Evolutionary conservation across 768 basidiomycete genomes (phyloP).

Genomic region (Tricholoma flavovirens): DNA sequence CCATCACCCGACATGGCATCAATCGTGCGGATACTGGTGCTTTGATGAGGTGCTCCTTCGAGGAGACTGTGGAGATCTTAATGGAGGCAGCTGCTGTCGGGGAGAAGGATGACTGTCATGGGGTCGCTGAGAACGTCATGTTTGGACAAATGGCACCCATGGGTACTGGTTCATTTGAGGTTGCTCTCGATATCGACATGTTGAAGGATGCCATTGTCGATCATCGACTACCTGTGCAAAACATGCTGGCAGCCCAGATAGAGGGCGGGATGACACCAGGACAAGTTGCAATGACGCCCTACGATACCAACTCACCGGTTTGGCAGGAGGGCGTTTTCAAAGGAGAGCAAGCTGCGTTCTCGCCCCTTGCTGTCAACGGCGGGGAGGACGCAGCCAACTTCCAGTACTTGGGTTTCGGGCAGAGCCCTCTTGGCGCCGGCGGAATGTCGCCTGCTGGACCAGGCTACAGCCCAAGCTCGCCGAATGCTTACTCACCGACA

Average conservation of each 20-base stretch:
- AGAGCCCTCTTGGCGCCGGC: constrained; percentile 78
- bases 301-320: constrained; percentile 85
- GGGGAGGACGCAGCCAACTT: constrained; percentile 80
- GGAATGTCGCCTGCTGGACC: constrained; percentile 86
- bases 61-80: constrained; percentile 98
- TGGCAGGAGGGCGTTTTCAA: constrained; percentile 75
- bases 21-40: constrained; percentile 99
- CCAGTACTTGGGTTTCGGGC: constrained; percentile 70
- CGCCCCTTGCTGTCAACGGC: constrained; percentile 84
- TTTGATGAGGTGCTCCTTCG: constrained; percentile 97
- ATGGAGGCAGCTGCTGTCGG: constrained; percentile 99
- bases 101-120: constrained; percentile 97
- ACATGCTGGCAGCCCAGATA: constrained; percentile 67
- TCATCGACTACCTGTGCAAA: constrained; percentile 84
- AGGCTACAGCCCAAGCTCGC: constrained; percentile 89
- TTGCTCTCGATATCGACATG: constrained; percentile 96
- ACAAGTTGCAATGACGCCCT: constrained; percentile 93
- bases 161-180: constrained; percentile 96
- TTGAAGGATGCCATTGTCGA: constrained; percentile 98
- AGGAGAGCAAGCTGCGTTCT: constrained; percentile 87
- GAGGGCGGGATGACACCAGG: constrained; percentile 91
- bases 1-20: constrained; percentile 98
- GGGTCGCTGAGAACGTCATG: constrained; percentile 98
- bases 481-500: constrained; percentile 82
- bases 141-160: constrained; percentile 99